Base-by-base conservation (phyloP, 2,329 filamentous ascomycete species). In the Pseudogymnoascus sp. region DNA sequence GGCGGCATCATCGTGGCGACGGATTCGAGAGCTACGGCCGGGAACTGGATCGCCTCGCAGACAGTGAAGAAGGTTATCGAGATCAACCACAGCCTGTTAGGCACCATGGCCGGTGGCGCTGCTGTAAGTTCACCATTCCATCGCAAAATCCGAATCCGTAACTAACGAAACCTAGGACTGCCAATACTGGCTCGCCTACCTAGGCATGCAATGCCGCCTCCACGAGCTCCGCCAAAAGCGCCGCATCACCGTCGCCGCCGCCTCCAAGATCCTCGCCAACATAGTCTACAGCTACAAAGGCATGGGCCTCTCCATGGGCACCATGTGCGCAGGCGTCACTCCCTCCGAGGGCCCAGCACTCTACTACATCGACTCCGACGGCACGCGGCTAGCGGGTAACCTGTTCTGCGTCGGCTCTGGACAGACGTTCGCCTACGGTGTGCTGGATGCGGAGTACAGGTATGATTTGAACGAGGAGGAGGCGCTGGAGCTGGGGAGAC, bases 11-110 rank as follows among this genome's bases (percentile, higher is more conserved):
- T 99, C 73, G 93, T 99, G 59, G 93, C 93, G 60, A 99, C 94
- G 63, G 94, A 99, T 79, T 99, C 94, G 63, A 87, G 94, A 78
- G 94, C 94, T 63, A 96, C 94, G 57, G 93, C 94, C 30, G 94
- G 94, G 71, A 95, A 94, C 84, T 99, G 94, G 94, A 99, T 99
- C 77, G 94, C 94, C 67, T 96, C 90, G 78, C 94, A 99, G 82
- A 99, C 94, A 60, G 94, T 99, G 73, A 99, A 99, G 86, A 99
- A 99, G 83, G 94, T 99, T 69, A 97, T 99, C 73, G 91, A 96
- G 82, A 96, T 96, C 81, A 96, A 96, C 81, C 90, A 82, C 77
- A 89, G 88, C 76, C 82, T 99, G 76, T 79, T 99, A 71, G 94
- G 94, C 67, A 99, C 94, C 68, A 96, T 99, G 93, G 94, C 94